Base-by-base conservation (phyloP, 352 stramenopile species). In the Phytophthora constricta region DNA sequence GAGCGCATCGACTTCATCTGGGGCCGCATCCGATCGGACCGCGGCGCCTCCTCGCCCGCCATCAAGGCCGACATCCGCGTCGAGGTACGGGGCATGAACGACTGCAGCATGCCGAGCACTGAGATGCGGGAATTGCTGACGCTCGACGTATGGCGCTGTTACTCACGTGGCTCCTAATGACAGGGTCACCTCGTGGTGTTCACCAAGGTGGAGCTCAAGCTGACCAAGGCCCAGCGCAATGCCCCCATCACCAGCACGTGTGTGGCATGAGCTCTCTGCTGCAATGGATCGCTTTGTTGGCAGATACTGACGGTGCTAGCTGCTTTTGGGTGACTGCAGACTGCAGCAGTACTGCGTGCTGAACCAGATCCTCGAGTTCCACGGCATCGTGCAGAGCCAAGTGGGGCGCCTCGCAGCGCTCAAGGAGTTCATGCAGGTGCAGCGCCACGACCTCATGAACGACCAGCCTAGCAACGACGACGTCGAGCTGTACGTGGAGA, bases 351-450 rank as follows among this genome's bases (percentile, higher is more conserved):
- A 92, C 62, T 92, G 84, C 63, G 84, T 94, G 57, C 65, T 94
- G 34, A 89, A 92, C 68, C 86, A 94, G 70, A 92, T 94, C 61
- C 78, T 94, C 48, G 86, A 94, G 72, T 92, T 94, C 62, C 84
- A 94, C 59, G 74, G 77, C 52, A 77, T 86, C 46, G 62, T 89
- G 49, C 84, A 91, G 66, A 68, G 75, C 20, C 82, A 90, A 71
- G 62, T 89, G 53, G 74, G 70, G 7, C 67, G 65, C 5, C 70
- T 93, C 31, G 72, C 75, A 20, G 59, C 70, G 17, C 70, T 91
- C 26, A 86, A 84, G 62, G 58, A 74, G 7, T 90, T 88, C 27
- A 57, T 91, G 33, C 50, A 77, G 46, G 49, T 65, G 34, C 75
- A 85, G 48, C 78, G 76, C 5, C 54, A 80, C 4, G 78, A 82